Conservation (phyloP, 2,329 filamentous ascomycete species). For the Fusarium luffae region DNA sequence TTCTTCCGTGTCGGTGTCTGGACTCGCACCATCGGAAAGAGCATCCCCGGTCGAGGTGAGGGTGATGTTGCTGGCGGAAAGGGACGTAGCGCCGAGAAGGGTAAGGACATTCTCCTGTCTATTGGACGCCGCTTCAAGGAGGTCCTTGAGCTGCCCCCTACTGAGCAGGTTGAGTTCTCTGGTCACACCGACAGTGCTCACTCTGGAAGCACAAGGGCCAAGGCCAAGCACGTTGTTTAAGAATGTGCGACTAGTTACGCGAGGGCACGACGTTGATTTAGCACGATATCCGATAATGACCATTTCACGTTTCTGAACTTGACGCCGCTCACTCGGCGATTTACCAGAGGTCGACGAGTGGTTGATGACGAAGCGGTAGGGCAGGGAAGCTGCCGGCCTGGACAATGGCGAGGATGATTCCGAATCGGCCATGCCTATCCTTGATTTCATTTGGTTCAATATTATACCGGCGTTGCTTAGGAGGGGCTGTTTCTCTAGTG, state of each 20-base stretch:
- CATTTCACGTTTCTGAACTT: conserved; percentile 38
- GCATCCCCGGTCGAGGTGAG: conserved; percentile 78
- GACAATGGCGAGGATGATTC: conserved; percentile 9
- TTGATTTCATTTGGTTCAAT: conserved; percentile 38
- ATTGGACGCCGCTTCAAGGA: conserved; percentile 96
- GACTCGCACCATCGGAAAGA: conserved; percentile 93
- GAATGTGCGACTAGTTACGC: conserved; percentile 16
- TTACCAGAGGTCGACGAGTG: conserved; percentile 23
- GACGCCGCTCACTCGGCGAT: conserved; percentile 28
- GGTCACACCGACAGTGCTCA: conserved; percentile 96
- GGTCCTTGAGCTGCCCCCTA: conserved; percentile 80
- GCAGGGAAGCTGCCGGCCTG: conserved; percentile 22
- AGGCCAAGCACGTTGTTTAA: conserved; percentile 91
- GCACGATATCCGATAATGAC: conserved; percentile 45
- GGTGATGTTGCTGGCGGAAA: conserved; percentile 79
- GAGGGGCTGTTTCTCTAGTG: conserved; percentile 40
- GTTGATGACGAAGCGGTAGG: conserved; percentile 21
- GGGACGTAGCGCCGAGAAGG: conserved; percentile 82
- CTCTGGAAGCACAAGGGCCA: conserved; percentile 92
- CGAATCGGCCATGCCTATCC: conserved; percentile 31
- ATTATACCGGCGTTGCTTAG: conserved; percentile 51
- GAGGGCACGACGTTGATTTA: conserved; percentile 41
- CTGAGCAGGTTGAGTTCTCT: conserved; percentile 90
- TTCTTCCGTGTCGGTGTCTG: conserved; percentile 98
- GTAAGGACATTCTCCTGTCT: conserved; percentile 82